Evolutionary conservation across 768 basidiomycete species (phyloP).

Genomic region (Kwoniella mangroviensis): DNA sequence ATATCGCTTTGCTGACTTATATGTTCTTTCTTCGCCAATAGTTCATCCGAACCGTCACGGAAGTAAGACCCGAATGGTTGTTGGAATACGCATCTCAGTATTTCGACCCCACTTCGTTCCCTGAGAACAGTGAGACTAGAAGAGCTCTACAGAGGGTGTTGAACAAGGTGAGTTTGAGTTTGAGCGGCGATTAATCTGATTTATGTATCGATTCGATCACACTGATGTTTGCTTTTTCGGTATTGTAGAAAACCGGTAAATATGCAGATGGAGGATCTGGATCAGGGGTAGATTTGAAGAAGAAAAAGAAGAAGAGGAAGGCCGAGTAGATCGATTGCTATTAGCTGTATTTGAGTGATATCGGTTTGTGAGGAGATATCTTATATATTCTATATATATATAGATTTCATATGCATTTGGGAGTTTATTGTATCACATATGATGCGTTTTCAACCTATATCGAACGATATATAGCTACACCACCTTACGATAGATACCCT

Average conservation of each 20-base stretch:
- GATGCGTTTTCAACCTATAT: background rate
- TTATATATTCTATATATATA: background rate
- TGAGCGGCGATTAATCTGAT: too few species aligned
- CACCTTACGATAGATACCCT: background rate
- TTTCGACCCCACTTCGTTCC: conserved; percentile 71
- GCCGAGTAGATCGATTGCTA: conserved; percentile 26
- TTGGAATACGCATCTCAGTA: conserved; percentile 69
- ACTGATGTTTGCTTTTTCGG: background rate
- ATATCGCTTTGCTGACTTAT: too few species aligned
- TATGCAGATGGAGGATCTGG: conserved; percentile 13
- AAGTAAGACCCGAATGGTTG: conserved; percentile 82
- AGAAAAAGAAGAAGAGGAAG: conserved; percentile 56
- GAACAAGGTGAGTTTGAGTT: conserved; percentile 61
- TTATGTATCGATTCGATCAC: background rate
- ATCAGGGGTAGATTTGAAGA: conserved; percentile 33
- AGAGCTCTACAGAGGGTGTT: conserved; percentile 65
- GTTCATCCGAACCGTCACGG: conserved; percentile 90
- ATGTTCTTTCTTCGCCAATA: too few species aligned
- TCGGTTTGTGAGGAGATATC: background rate
- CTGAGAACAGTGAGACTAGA: conserved; percentile 60
- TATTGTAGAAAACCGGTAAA: conserved; percentile 42
- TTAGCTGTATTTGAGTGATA: too few species aligned
- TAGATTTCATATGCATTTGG: background rate
- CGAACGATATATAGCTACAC: background rate
- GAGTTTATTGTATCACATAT: background rate